These are phyloP conservation scores for Xerocomus spinulosus DNA, from an alignment of 768 basidiomycete species.

Conservation along the genomic window DNA sequence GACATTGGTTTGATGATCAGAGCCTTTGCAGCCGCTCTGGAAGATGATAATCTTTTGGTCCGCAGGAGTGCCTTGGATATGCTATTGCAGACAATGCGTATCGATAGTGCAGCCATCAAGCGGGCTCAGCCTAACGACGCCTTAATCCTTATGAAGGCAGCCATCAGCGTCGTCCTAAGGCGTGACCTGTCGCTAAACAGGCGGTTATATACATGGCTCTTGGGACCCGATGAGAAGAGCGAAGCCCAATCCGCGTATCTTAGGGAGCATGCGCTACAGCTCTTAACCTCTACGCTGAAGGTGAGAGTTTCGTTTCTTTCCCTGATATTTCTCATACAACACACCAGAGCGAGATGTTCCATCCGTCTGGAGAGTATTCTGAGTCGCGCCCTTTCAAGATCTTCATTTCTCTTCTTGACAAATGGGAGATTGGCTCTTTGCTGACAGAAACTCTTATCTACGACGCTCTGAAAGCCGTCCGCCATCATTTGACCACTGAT, in stretches of 20 bases:
- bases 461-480: constrained; percentile 74
- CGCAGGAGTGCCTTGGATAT: constrained; percentile 83
- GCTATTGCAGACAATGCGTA: constrained; percentile 66
- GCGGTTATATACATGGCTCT: constrained; percentile 87
- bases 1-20: constrained; percentile 94
- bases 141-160: constrained; percentile 79
- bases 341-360: constrained; percentile 68
- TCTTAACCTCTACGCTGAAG: constrained; percentile 67
- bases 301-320: constrained; percentile 33
- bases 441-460: constrained; percentile 76
- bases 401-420: constrained; percentile 90
- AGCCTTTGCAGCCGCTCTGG: constrained; percentile 85
- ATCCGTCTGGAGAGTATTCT: constrained; percentile 65
- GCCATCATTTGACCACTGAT: constrained; percentile 47
- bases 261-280: constrained; percentile 61
- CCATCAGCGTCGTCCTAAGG: constrained; percentile 83
- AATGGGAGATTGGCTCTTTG: constrained; percentile 89
- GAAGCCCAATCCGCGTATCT: constrained; percentile 74
- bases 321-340: constrained; percentile 10
- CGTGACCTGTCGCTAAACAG: constrained; percentile 91
- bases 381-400: constrained; percentile 91
- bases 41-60: constrained; percentile 90
- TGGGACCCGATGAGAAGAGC: constrained; percentile 76
- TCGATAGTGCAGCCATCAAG: constrained; percentile 68
- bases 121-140: constrained; percentile 70